Conservation (phyloP, 1,284 basidiomycete genomes). For the Ganoderma sinense region DNA sequence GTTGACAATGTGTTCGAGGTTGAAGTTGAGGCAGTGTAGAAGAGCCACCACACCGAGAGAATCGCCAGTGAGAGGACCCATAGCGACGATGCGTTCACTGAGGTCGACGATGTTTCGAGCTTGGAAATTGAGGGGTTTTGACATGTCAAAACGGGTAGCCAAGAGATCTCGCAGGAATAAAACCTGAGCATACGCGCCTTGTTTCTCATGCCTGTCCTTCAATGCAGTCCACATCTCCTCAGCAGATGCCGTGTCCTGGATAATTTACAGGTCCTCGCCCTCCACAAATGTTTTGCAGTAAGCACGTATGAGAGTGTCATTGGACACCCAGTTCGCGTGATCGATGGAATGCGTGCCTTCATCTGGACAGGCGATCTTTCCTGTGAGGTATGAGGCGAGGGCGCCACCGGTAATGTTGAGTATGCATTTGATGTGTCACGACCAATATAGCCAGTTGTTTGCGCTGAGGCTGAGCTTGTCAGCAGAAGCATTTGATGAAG, state of each 20-base stretch:
- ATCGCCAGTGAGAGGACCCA: slow-evolving; percentile 18
- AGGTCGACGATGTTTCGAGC: background rate
- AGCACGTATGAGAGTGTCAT: background rate
- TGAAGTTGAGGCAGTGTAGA: slow-evolving; percentile 16
- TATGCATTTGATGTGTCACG: background rate
- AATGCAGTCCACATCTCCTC: background rate
- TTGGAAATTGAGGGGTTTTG: background rate
- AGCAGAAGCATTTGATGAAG: background rate
- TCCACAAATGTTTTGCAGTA: background rate
- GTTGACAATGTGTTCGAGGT: slow-evolving; percentile 13
- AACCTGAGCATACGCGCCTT: slow-evolving; percentile 24
- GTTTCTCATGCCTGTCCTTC: slow-evolving; percentile 13
- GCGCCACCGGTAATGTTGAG: background rate
- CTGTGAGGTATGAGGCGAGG: background rate
- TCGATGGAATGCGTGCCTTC: background rate
- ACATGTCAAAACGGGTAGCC: background rate
- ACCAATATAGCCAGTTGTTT: background rate
- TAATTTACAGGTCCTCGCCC: background rate
- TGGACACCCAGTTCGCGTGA: background rate
- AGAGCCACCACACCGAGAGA: slow-evolving; percentile 15
- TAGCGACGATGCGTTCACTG: slow-evolving; percentile 22
- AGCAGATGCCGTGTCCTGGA: background rate
- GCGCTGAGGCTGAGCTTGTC: background rate
- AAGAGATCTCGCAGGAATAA: slow-evolving; percentile 23
- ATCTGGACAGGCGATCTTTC: background rate